Percentiles rank a stretch among this genome's conserved stretches.
phyloP scores from a whole-genome alignment of 2,329 filamentous ascomycete genomes.

The Penicillium vulpinum region DNA sequence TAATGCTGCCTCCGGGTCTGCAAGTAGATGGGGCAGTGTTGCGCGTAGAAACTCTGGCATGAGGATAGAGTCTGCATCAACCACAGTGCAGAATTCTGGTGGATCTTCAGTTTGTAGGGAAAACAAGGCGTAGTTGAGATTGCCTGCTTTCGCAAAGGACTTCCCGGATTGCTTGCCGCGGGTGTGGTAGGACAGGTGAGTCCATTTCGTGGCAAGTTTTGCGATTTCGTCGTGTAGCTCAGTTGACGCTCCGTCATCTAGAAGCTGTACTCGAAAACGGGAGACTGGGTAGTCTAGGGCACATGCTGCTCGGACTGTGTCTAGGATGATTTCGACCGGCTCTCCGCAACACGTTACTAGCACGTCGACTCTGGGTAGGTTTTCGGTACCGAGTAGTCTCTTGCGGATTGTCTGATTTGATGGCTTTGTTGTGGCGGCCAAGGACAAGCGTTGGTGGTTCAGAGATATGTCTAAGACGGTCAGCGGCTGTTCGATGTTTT shows the following conservation, averaged over 20 bases:
- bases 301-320: slow-evolving; percentile 58
- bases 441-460: slow-evolving; percentile 27
- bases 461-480: slow-evolving; percentile 18
- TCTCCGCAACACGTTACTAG: slow-evolving; percentile 61
- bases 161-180: slow-evolving; percentile 45
- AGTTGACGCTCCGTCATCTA: slow-evolving; percentile 56
- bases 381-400: slow-evolving; percentile 37
- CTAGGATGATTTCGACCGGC: slow-evolving; percentile 56
- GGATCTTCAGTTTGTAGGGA: slow-evolving; percentile 22
- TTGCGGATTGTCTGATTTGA: slow-evolving; percentile 12
- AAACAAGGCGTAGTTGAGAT: slow-evolving; percentile 38
- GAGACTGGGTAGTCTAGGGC: slow-evolving; percentile 56
- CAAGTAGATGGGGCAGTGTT: slow-evolving; percentile 38
- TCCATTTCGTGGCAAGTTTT: slow-evolving; percentile 42
- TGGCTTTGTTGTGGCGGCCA: slow-evolving; percentile 18
- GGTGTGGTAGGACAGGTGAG: slow-evolving; percentile 56
- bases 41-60: slow-evolving; percentile 37
- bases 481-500: neutral
- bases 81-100: slow-evolving; percentile 34
- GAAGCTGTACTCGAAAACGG: slow-evolving; percentile 55
- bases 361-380: slow-evolving; percentile 56
- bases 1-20: slow-evolving; percentile 29
- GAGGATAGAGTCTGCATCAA: slow-evolving; percentile 42
- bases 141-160: slow-evolving; percentile 41
- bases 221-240: slow-evolving; percentile 44